These are phyloP conservation scores for Aspergillus baeticus DNA, from an alignment of 495 filamentous ascomycete species.

Conservation along the genomic window DNA sequence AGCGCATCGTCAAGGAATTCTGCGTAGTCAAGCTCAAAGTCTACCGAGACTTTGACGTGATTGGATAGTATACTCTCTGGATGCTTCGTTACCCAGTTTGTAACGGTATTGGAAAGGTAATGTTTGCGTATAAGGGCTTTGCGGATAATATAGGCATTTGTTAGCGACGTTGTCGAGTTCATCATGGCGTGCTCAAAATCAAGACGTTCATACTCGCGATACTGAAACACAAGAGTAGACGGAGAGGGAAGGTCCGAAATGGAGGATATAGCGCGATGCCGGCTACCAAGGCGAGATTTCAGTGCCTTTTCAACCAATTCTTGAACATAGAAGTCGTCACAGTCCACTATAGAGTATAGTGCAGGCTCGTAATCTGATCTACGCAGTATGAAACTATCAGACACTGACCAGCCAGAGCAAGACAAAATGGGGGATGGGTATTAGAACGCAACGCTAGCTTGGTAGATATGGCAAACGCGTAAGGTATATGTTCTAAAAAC, in stretches of 20 bases:
- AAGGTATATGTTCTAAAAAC: slow-evolving; percentile 28
- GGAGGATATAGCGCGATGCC: slow-evolving; percentile 45
- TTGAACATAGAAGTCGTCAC: slow-evolving; percentile 84
- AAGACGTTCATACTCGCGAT: slow-evolving; percentile 80
- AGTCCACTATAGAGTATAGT: slow-evolving; percentile 75
- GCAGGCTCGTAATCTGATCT: slow-evolving; percentile 39
- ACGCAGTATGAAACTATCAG: slow-evolving; percentile 42
- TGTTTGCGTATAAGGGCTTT: slow-evolving; percentile 98
- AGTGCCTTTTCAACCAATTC: slow-evolving; percentile 75
- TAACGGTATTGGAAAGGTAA: slow-evolving; percentile 76
- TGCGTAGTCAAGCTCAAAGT: slow-evolving; percentile 92
- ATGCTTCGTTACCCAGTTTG: slow-evolving; percentile 78
- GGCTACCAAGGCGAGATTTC: slow-evolving; percentile 53
- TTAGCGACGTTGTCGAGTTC: slow-evolving; percentile 57
- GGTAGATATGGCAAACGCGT: slow-evolving; percentile 26
- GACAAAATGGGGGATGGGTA: slow-evolving; percentile 10
- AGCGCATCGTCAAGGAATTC: slow-evolving; percentile 95
- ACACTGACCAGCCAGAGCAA: slow-evolving; percentile 19
- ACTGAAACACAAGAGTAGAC: slow-evolving; percentile 65
- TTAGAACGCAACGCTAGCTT: slow-evolving; percentile 23
- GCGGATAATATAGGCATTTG: slow-evolving; percentile 88
- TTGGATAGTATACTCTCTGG: slow-evolving; percentile 64
- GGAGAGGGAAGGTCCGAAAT: slow-evolving; percentile 42
- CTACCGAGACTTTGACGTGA: slow-evolving; percentile 70
- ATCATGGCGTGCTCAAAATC: slow-evolving; percentile 72